Conservation (phyloP, 306 rosid genomes). For the Begonia loranthoides region DNA sequence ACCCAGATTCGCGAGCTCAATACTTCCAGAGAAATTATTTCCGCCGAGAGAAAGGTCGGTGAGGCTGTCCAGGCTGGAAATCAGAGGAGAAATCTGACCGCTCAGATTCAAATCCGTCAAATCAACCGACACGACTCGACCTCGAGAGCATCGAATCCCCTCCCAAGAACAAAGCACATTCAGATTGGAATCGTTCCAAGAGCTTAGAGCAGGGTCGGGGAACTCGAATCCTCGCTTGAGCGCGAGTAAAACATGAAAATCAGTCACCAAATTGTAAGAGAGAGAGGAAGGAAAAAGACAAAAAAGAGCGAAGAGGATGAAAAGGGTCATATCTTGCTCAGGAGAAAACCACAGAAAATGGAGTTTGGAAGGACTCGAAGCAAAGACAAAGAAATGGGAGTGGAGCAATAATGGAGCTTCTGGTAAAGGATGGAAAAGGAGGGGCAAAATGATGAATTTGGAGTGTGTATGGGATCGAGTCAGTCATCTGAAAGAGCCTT, state of each 20-base stretch:
- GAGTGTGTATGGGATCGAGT: slow-evolving; percentile 43
- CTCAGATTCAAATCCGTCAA: slow-evolving; percentile 56
- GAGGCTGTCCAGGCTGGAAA: slow-evolving; percentile 36
- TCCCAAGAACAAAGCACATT: slow-evolving; percentile 55
- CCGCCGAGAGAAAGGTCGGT: slow-evolving; percentile 32
- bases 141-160: slow-evolving; percentile 50
- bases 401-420: slow-evolving; percentile 21
- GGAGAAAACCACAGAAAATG: slow-evolving; percentile 22
- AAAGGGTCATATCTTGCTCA: slow-evolving; percentile 32
- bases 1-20: slow-evolving; percentile 39
- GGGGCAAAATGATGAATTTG: slow-evolving; percentile 49
- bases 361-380: slow-evolving; percentile 38
- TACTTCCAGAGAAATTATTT: slow-evolving; percentile 34
- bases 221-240: slow-evolving; percentile 49
- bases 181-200: slow-evolving; percentile 53
- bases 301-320: slow-evolving; percentile 35
- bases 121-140: slow-evolving; percentile 45
- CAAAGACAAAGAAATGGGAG: slow-evolving; percentile 28
- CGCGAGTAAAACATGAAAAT: slow-evolving; percentile 40
- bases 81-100: slow-evolving; percentile 46
- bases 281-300: slow-evolving; percentile 37
- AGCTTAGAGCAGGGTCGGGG: slow-evolving; percentile 35
- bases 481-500: slow-evolving; percentile 68
- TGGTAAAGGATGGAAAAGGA: slow-evolving; percentile 33
- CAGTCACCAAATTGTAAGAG: slow-evolving; percentile 45